These are phyloP conservation scores for Hondaea fermentalgiana DNA, from an alignment of 108 stramenopile genomes.

Conservation along the genomic window DNA sequence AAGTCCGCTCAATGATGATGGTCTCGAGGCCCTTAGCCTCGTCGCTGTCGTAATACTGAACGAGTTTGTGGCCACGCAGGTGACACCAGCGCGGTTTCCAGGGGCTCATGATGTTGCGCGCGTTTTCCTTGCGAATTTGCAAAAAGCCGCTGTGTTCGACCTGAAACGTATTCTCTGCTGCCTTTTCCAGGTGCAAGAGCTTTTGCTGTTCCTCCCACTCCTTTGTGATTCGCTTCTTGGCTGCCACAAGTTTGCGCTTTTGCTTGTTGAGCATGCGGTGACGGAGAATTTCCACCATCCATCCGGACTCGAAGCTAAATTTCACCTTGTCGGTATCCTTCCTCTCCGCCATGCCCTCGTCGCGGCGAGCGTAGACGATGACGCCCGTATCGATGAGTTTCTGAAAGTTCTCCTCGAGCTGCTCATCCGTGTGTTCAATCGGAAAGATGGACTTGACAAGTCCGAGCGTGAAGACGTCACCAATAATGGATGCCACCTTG, in stretches of 20 bases:
- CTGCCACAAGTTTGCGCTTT: neutral
- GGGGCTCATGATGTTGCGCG: constrained; percentile 6
- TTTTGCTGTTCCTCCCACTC: neutral
- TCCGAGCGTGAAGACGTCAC: neutral
- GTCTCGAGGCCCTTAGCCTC: neutral
- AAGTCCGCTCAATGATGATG: neutral
- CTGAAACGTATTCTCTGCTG: neutral
- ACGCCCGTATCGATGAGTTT: neutral
- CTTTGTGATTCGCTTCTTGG: neutral
- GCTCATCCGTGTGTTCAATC: neutral
- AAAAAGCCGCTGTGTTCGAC: neutral
- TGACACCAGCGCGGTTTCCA: constrained; percentile 9
- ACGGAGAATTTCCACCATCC: neutral
- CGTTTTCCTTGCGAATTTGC: neutral
- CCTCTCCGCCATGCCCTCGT: neutral
- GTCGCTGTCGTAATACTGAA: neutral
- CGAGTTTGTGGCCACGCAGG: neutral
- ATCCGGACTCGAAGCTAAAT: neutral
- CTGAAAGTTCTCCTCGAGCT: neutral
- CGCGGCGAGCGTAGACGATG: neutral
- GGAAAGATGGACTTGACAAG: neutral
- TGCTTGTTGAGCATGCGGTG: constrained; percentile 15
- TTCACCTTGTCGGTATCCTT: neutral
- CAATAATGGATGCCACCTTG: neutral
- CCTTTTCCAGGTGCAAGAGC: neutral